Percentiles rank a stretch among this genome's conserved stretches.
phyloP scores from a whole-genome alignment of 768 basidiomycete genomes.

The Xanthoconium stramineum region DNA sequence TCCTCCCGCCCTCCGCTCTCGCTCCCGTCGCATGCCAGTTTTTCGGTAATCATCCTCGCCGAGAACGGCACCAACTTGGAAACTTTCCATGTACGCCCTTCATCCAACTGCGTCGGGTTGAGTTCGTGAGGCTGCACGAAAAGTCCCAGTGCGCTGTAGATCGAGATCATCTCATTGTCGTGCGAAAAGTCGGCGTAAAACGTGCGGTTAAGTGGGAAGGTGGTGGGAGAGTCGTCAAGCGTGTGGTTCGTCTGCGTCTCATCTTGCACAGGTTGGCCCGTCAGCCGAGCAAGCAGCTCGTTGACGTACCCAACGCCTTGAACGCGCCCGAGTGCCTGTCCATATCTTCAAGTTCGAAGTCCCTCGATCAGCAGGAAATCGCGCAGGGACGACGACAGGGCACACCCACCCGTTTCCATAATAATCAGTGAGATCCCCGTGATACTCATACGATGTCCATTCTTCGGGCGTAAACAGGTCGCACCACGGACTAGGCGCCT shows the following conservation, averaged over 20 bases:
- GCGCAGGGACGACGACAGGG: not conserved
- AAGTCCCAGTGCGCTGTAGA: conserved; percentile 57
- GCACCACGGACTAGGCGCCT: conserved; percentile 61
- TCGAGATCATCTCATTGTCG: conserved; percentile 78
- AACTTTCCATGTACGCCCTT: conserved; percentile 46
- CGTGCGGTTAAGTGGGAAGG: conserved; percentile 67
- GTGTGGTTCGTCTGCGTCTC: conserved; percentile 75
- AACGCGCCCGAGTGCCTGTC: conserved; percentile 61
- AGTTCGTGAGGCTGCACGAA: conserved; percentile 37
- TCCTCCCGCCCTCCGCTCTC: not conserved
- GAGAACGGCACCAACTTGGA: conserved; percentile 69
- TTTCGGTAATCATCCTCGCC: conserved; percentile 68
- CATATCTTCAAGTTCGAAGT: conserved; percentile 45
- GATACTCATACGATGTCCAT: conserved; percentile 63
- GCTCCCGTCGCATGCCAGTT: conserved; percentile 42
- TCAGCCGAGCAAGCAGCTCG: conserved; percentile 79
- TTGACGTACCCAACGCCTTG: conserved; percentile 86
- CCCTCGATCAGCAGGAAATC: not conserved
- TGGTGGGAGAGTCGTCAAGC: conserved; percentile 55
- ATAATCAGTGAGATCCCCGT: conserved; percentile 67
- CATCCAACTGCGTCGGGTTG: conserved; percentile 9
- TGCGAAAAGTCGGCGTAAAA: conserved; percentile 83
- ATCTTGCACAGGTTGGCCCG: conserved; percentile 57
- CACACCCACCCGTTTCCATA: conserved; percentile 63
- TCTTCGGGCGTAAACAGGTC: conserved; percentile 56